Conservation (phyloP, 2,329 filamentous ascomycete genomes). For the Periconia macrospinosa region DNA sequence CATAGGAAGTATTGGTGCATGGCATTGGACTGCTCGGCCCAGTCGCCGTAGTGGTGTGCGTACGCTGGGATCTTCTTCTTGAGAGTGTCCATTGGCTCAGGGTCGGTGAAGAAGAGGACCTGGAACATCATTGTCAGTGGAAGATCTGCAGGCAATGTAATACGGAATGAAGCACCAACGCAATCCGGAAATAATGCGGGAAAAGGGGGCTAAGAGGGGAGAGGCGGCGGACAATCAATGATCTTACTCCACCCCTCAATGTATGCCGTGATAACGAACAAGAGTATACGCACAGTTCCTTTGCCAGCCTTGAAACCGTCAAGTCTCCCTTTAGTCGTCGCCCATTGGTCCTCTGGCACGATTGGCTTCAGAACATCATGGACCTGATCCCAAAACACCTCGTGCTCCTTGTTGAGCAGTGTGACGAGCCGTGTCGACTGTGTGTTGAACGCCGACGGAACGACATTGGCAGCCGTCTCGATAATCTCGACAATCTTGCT, state of each 20-base stretch:
- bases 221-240: no score
- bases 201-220: no score
- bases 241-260: no score
- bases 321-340: slow-evolving; percentile 55
- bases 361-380: slow-evolving; percentile 66
- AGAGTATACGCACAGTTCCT: slow-evolving; percentile 63
- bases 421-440: slow-evolving; percentile 80
- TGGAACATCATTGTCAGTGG: slow-evolving; percentile 24
- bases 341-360: slow-evolving; percentile 67
- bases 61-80: slow-evolving; percentile 72
- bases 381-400: slow-evolving; percentile 81
- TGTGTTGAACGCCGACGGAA: slow-evolving; percentile 85
- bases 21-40: slow-evolving; percentile 74
- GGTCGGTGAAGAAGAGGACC: slow-evolving; percentile 87
- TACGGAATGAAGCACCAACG: no score
- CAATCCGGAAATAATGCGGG: no score
- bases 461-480: slow-evolving; percentile 62
- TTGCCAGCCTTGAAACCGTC: slow-evolving; percentile 69
- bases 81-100: slow-evolving; percentile 64
- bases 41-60: slow-evolving; percentile 77
- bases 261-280: no score
- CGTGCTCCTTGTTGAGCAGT: slow-evolving; percentile 79
- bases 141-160: no score
- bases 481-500: slow-evolving; percentile 66
- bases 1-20: slow-evolving; percentile 84